Percentiles rank a stretch among this genome's conserved stretches.
These are phyloP conservation scores for Fusarium metavorans DNA, from an alignment of 2,329 filamentous ascomycete genomes.

Conservation along the genomic window DNA sequence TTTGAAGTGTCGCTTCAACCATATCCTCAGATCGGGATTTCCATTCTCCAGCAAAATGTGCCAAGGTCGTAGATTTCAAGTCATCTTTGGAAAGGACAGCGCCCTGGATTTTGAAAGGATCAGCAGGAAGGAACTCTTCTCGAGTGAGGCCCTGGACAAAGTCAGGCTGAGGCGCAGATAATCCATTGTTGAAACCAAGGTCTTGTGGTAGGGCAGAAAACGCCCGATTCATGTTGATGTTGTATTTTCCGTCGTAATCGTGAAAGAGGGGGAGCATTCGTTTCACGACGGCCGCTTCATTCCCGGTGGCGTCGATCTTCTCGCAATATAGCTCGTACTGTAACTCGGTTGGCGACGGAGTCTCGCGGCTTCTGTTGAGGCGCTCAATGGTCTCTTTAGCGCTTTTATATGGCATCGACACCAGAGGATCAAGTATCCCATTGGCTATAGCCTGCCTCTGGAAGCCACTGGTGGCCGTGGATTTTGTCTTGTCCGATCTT, in stretches of 20 bases:
- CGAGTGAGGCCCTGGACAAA: background rate
- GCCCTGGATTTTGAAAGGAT: background rate
- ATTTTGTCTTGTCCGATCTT: background rate
- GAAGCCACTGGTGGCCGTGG: background rate
- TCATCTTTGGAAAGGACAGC: background rate
- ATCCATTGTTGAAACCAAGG: background rate
- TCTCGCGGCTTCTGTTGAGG: background rate
- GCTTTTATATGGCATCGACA: background rate
- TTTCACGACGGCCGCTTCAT: background rate
- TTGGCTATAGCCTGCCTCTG: background rate
- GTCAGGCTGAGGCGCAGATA: background rate
- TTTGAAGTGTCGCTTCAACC: background rate
- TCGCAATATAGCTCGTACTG: background rate
- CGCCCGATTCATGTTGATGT: background rate
- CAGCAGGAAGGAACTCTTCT: background rate
- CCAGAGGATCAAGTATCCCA: background rate
- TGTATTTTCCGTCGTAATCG: background rate
- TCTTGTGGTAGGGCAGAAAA: background rate
- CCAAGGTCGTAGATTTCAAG: background rate
- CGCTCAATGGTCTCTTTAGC: background rate
- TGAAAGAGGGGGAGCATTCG: background rate
- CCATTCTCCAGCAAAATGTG: background rate
- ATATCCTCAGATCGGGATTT: background rate
- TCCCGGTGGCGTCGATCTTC: background rate
- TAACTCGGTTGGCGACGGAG: background rate